Conservation (phyloP, 1,139 yeast species). For the Debaryomyces subglobosus region DNA sequence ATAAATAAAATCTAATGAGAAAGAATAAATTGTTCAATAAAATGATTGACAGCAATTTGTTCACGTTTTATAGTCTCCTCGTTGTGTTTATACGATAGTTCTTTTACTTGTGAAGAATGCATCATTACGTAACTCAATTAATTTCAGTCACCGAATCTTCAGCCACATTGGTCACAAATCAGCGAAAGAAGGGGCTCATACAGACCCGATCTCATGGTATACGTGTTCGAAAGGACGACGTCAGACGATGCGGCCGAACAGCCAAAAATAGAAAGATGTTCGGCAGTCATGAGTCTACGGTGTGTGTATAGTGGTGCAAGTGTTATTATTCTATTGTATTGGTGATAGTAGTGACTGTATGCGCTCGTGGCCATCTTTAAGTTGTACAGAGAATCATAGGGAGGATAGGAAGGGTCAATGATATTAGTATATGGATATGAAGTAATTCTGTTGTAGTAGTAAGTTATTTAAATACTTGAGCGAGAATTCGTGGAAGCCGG, state of each 20-base stretch:
- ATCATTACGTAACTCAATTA: conserved; percentile 4
- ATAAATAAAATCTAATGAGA: background rate
- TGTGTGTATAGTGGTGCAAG: background rate
- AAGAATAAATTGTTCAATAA: background rate
- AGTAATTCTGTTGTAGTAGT: background rate
- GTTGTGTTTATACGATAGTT: background rate
- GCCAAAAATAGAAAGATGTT: background rate
- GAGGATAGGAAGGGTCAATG: too few species aligned
- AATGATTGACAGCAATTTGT: background rate
- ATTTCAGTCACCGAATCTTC: conserved; percentile 2
- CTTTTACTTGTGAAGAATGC: conserved; percentile 1
- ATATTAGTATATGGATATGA: too few species aligned
- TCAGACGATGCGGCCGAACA: background rate
- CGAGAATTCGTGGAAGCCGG: background rate
- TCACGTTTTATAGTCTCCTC: conserved; percentile 3
- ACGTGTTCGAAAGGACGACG: background rate
- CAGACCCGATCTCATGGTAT: background rate
- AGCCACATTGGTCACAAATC: background rate
- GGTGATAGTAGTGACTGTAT: background rate
- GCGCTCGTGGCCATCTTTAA: too few species aligned
- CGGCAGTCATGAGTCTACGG: background rate
- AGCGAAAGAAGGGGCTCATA: background rate
- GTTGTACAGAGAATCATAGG: too few species aligned
- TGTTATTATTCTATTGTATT: background rate
- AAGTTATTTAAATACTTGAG: background rate